Evolutionary conservation across 2,329 filamentous ascomycete species (phyloP).

Genomic region (Cladobotryum protrusum): DNA sequence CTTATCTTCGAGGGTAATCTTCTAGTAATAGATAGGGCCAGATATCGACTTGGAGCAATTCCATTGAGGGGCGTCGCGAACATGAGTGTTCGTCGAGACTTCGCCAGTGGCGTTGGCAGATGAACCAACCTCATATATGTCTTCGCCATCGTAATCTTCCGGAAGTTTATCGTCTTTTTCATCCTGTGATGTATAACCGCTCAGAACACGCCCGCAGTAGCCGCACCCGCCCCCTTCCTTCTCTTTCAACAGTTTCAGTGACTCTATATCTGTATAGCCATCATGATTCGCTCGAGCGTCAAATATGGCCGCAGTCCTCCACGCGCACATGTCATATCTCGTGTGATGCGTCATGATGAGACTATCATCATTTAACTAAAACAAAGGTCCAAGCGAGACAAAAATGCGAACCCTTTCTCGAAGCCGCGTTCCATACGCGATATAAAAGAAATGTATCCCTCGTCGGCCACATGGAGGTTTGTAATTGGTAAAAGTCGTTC

Average conservation of each 20-base stretch:
- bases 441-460: not conserved
- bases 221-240: not conserved
- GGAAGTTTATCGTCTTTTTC: not conserved
- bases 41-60: not conserved
- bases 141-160: not conserved
- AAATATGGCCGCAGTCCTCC: not conserved
- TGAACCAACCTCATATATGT: not conserved
- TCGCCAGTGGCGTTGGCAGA: not conserved
- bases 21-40: not conserved
- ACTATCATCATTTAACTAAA: not conserved
- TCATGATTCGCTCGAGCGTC: not conserved
- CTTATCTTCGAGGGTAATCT: not conserved
- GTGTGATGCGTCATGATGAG: not conserved
- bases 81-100: not conserved
- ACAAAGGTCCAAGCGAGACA: not conserved
- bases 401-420: not conserved
- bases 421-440: not conserved
- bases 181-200: not conserved
- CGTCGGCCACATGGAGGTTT: not conserved
- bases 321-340: not conserved
- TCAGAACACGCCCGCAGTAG: not conserved
- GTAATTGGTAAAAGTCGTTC: not conserved
- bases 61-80: not conserved
- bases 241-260: not conserved
- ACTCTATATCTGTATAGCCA: not conserved